Conservation (phyloP, 305 asterid genomes). For the Coffea humblotiana region DNA sequence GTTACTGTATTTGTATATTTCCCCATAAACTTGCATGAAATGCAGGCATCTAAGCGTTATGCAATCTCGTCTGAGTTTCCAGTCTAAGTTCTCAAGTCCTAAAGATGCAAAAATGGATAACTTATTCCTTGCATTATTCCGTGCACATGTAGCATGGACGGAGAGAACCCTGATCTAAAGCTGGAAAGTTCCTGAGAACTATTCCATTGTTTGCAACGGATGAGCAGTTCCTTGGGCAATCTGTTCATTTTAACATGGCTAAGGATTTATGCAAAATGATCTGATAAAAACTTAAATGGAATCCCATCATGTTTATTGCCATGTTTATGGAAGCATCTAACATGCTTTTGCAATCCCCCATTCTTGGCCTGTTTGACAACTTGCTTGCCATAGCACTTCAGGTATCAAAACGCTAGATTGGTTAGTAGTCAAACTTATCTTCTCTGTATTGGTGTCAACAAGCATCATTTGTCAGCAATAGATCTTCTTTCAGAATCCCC, state of each 20-base stretch:
- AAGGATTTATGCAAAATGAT: not conserved
- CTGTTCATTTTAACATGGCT: not conserved
- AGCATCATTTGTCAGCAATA: too few species aligned
- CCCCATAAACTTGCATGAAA: not conserved
- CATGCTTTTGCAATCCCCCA: too few species aligned
- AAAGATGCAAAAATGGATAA: not conserved
- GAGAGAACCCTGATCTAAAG: not conserved
- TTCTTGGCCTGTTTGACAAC: too few species aligned
- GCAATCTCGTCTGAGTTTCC: not conserved
- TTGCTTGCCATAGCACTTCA: too few species aligned
- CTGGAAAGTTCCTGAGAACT: constrained; percentile 2
- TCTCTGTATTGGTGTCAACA: too few species aligned
- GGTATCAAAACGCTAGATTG: too few species aligned
- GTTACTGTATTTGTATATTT: not conserved
- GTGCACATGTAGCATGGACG: not conserved
- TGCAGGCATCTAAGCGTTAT: not conserved
- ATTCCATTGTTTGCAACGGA: not conserved
- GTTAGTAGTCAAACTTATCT: too few species aligned
- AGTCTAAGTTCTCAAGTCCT: not conserved
- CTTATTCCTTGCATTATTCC: constrained; percentile 7
- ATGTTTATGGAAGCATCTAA: not conserved
- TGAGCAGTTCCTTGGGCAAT: constrained; percentile 6
- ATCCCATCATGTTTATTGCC: not conserved
- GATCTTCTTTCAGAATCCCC: too few species aligned
- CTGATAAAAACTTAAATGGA: not conserved